Conservation (phyloP, 1,284 basidiomycete species). For the Ganoderma lingzhi region DNA sequence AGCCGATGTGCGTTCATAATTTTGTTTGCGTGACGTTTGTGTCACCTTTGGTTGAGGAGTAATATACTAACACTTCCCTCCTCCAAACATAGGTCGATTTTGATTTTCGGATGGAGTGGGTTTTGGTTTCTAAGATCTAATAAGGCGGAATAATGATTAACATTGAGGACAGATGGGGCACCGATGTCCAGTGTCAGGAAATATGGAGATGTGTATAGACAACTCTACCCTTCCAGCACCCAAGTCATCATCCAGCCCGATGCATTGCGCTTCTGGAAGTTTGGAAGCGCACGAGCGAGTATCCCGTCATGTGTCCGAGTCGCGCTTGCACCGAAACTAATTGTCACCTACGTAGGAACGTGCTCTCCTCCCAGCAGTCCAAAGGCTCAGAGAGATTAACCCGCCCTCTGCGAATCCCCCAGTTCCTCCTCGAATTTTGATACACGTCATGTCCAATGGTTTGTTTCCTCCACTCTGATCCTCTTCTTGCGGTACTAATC, state of each 20-base stretch:
- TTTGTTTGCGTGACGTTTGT: background rate
- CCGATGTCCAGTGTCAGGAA: constrained; percentile 16
- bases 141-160: background rate
- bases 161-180: constrained; percentile 14
- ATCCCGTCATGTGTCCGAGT: background rate
- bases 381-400: background rate
- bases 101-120: constrained; percentile 26
- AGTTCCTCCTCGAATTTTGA: constrained; percentile 13
- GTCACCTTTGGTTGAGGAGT: background rate
- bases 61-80: background rate
- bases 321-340: background rate
- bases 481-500: too few species aligned
- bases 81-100: constrained; percentile 8
- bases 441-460: constrained; percentile 27
- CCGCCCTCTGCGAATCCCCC: background rate
- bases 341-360: background rate
- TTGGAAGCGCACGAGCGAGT: constrained; percentile 4
- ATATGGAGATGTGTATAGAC: constrained; percentile 18
- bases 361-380: constrained; percentile 9
- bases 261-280: constrained; percentile 22
- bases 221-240: constrained; percentile 17
- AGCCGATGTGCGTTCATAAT: constrained; percentile 14
- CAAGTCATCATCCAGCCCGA: constrained; percentile 21
- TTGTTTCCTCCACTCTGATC: background rate
- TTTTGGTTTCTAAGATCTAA: background rate